phyloP scores from a whole-genome alignment of 129 eudicot genomes.

The Flaveria ramosissima region DNA sequence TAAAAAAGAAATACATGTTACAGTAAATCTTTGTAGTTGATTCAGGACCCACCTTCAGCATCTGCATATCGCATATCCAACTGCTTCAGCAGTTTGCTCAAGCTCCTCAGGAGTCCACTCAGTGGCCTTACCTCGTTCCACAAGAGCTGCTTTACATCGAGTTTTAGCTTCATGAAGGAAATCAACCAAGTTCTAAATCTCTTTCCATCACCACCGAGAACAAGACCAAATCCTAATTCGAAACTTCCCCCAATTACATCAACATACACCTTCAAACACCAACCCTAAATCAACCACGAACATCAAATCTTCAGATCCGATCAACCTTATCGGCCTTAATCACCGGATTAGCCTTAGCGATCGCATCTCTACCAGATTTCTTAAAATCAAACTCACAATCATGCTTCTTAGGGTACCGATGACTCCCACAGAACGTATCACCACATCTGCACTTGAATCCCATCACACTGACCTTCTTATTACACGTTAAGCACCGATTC shows the following conservation, averaged over 20 bases:
- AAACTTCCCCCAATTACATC: background rate
- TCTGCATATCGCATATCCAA: too few relatives aligned
- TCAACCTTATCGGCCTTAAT: conserved; percentile 3
- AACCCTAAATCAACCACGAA: background rate
- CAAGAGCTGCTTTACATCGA: too few relatives aligned
- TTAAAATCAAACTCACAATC: conserved; percentile 26
- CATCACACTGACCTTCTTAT: conserved; percentile 67
- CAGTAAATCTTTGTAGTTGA: too few relatives aligned
- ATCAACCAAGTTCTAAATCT: too few relatives aligned
- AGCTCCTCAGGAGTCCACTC: too few relatives aligned
- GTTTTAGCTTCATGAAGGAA: too few relatives aligned
- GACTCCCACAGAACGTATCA: conserved; percentile 67
- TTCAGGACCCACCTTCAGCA: too few relatives aligned
- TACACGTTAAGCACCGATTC: conserved; percentile 61
- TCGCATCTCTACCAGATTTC: conserved; percentile 13
- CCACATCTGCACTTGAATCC: conserved; percentile 78
- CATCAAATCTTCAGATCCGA: conserved; percentile 1
- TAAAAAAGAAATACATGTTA: too few relatives aligned
- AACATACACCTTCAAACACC: background rate
- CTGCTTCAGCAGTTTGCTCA: too few relatives aligned
- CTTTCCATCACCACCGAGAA: too few relatives aligned
- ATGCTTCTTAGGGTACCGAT: conserved; percentile 73
- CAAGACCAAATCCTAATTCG: background rate
- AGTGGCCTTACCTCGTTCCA: too few relatives aligned
- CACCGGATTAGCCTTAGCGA: conserved; percentile 2